Base-by-base conservation (phyloP, 345 rosid species). In the Pistacia atlantica region DNA sequence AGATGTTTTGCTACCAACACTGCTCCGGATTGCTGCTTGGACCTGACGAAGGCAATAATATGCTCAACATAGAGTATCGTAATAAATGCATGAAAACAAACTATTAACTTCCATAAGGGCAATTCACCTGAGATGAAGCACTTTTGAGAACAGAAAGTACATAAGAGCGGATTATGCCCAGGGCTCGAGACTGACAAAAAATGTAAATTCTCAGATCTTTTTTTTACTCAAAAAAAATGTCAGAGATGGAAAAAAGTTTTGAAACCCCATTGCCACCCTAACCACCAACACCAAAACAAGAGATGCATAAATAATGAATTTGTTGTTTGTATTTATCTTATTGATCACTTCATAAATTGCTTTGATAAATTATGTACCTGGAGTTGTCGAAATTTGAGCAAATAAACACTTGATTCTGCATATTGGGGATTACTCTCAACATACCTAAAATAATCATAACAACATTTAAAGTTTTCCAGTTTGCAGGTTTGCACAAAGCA, bases 351-450 rank as follows among this genome's bases (percentile, higher is more conserved):
- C 33, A 20, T 22, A 38, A 16, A 79, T 60, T 31, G 18, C 46
- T 70, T 35, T 10, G 18, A 42, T 78, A 65, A 65, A 52, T 75
- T 57, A 63, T 18, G 60, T 82, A 92, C 99, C 98, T 95, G 99
- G 71, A 95, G 98, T 82, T 95, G 99, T 54, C 95, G 95, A 84
- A 95, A 95, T 86, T 95, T 95, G 66, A 95, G 93, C 84, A 95
- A 85, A 89, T 93, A 95, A 76, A 93, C 92, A 81, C 91, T 85
- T 7, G 99, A 92, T 86, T 95, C 99, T 55, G 98, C 98, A 87
- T 92, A 95, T 65, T 95, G 99, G 17, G 91, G 98, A 84, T 93
- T 95, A 80, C 83, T 85, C 81, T 93, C 97, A 48, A 93, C 91
- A 77, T 95, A 95, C 82, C 99, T 95, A 72, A 42, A 76, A 33